A percentile compares a stretch with the other conserved stretches of the same genome.
phyloP scores from a whole-genome alignment of 345 rosid genomes.

The Luvunga scandens region DNA sequence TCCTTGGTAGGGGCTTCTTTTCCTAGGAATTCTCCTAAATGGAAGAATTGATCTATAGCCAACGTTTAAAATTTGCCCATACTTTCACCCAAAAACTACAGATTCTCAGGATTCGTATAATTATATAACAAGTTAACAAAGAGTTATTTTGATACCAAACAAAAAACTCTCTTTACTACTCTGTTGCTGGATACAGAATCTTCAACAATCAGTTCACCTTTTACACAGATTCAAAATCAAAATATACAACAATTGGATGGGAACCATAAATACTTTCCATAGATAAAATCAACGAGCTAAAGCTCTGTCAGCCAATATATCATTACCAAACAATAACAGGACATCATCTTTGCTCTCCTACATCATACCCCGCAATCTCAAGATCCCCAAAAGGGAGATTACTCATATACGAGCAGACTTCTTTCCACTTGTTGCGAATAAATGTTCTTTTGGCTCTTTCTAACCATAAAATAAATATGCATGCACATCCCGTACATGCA shows the following conservation, averaged over 20 bases:
- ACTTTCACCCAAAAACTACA: neutral
- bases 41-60: no score
- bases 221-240: neutral
- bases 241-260: neutral
- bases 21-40: no score
- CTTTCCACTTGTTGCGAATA: constrained; percentile 10
- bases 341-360: constrained; percentile 12
- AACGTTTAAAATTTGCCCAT: no score
- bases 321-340: constrained; percentile 4
- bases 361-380: neutral
- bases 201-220: no score
- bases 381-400: neutral
- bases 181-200: no score
- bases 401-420: neutral
- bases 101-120: neutral
- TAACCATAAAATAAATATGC: constrained; percentile 25
- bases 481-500: constrained; percentile 37
- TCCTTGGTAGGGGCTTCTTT: no score
- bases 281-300: neutral
- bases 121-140: no score
- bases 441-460: constrained; percentile 6
- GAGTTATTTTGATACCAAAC: neutral
- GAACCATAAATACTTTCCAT: neutral
- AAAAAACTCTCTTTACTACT: no score
- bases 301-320: constrained; percentile 4